phyloP scores from a whole-genome alignment of 352 stramenopile species.

The Phytopythium litorale region DNA sequence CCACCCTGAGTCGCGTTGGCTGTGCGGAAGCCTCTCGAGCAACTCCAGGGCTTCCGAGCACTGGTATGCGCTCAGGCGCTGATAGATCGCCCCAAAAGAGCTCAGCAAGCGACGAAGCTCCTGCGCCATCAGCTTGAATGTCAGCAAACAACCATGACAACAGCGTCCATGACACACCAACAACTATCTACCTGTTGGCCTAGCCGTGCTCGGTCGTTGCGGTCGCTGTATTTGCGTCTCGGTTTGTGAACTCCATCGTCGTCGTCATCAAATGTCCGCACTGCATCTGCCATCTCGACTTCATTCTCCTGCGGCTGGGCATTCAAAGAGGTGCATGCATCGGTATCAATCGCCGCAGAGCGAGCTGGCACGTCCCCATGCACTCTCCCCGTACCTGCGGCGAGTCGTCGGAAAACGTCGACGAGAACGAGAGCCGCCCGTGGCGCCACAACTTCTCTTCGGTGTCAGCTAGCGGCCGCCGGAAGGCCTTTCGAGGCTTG shows the following conservation, averaged over 20 bases:
- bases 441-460: conserved; percentile 48
- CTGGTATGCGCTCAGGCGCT: conserved; percentile 68
- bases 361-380: not conserved
- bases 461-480: conserved; percentile 50
- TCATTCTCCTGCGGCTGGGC: not conserved
- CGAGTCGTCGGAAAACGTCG: conserved; percentile 43
- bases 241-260: not conserved
- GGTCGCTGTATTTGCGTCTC: not conserved
- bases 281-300: not conserved
- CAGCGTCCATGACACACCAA: too few relatives aligned
- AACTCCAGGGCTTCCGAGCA: conserved; percentile 87
- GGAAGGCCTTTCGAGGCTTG: conserved; percentile 42
- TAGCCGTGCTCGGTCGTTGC: not conserved
- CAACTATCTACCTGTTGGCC: conserved; percentile 4
- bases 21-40: conserved; percentile 75
- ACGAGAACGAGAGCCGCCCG: conserved; percentile 60
- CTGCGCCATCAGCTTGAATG: conserved; percentile 8
- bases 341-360: too few relatives aligned
- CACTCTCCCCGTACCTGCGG: conserved; percentile 30
- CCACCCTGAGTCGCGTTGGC: conserved; percentile 92
- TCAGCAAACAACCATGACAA: not conserved
- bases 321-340: not conserved
- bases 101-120: conserved; percentile 51
- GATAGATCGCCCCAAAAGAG: conserved; percentile 74
- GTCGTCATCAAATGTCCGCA: not conserved